These are phyloP conservation scores for Phytophthora fragariae DNA, from an alignment of 352 stramenopile genomes.

Conservation along the genomic window DNA sequence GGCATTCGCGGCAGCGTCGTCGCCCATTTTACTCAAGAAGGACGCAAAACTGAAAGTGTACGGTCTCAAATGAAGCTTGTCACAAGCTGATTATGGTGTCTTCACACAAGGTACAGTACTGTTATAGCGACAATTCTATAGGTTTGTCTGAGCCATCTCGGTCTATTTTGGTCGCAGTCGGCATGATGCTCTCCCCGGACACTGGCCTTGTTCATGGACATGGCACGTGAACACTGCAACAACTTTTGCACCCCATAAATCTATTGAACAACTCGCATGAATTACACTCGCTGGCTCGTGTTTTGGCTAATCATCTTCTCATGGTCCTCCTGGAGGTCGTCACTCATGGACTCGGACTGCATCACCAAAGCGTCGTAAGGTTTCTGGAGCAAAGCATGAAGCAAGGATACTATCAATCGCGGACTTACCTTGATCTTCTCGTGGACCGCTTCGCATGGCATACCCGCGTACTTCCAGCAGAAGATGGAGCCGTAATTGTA, in stretches of 20 bases:
- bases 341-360: slow-evolving; percentile 15
- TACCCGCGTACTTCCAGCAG: slow-evolving; percentile 55
- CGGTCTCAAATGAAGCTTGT: slow-evolving; percentile 10
- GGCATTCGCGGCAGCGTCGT: slow-evolving; percentile 2
- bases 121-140: no score
- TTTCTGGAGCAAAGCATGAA: slow-evolving; percentile 2
- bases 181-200: no score
- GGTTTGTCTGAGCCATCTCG: no score
- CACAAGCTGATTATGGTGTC: slow-evolving; percentile 22
- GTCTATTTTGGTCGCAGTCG: no score
- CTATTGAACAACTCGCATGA: slow-evolving; percentile 1
- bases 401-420: not conserved
- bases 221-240: not conserved
- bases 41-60: slow-evolving; percentile 21
- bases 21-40: slow-evolving; percentile 17
- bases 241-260: not conserved
- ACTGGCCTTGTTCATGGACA: not conserved
- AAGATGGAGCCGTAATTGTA: slow-evolving; percentile 80
- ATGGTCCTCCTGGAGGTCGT: slow-evolving; percentile 14
- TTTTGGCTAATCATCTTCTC: slow-evolving; percentile 24
- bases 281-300: slow-evolving; percentile 29
- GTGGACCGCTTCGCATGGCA: slow-evolving; percentile 60
- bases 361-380: slow-evolving; percentile 1
- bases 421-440: slow-evolving; percentile 48
- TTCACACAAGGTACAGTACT: no score